Base-by-base conservation (phyloP, 805 yeast genomes). In the Yueomyces sp. region DNA sequence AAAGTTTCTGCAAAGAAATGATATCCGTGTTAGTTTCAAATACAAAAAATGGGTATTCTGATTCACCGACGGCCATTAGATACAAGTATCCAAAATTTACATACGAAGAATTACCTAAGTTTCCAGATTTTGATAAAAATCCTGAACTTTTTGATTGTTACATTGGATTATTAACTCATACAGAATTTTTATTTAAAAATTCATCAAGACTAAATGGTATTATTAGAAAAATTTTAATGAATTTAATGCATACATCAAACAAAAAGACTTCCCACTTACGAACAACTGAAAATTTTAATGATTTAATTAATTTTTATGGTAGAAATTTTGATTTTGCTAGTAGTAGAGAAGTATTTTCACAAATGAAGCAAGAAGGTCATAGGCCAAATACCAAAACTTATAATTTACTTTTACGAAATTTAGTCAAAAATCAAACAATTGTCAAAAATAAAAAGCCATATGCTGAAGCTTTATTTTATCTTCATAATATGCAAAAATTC, bases 181-280 rank as follows among this genome's bases (percentile, higher is more conserved):
- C 67, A 2, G 56, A 55, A 4, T 67, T 62, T 47, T 59, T 61
- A 28, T 53, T 51, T 41, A 63, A 59, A 40, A 56, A 56, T 26
- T 63, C 72, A 2, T 66, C 72, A 1, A 59, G 51, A 40, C 51
- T 54, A 37, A 60, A 62, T 44, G 70, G 72, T 6, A 52, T 67
- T 4, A 57, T 68, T 2, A 63, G 67, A 1, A 63, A 62, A 40
- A 53, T 70, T 6, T 44, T 70, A 9, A 52, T 62, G 38, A 64
- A 65, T 38, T 44, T 70, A n/a, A 56, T 69, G 51, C 67, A 66
- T 47, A 67, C 67, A 26, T 51, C 61, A 8, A 69, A 69, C 44
- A 32, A 54, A 5, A 56, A 52, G 8, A 62, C 70, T 0, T 32
- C 54, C 3, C 50, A 50, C 2, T 48, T 64, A n/a, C 52, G 65